Base-by-base conservation (phyloP, 306 rosid species). In the Citrullus colocynthis region DNA sequence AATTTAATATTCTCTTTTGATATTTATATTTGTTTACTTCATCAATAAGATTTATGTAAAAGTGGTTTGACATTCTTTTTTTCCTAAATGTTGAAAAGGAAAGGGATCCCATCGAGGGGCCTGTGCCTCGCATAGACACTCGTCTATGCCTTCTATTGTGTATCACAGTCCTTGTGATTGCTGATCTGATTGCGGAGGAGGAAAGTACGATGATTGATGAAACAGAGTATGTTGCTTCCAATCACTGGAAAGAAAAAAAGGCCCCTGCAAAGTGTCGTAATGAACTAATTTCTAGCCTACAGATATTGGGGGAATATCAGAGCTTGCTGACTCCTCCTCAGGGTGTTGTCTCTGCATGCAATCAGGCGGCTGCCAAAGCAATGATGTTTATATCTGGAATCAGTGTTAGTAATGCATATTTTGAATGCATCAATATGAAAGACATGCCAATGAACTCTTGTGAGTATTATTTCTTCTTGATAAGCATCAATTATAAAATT, bases 101-200 rank as follows among this genome's bases (percentile, higher is more conserved):
- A 90, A 92, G 97, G 85, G 96, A 90, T 77, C 96, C 97, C n/a
- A 92, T 92, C 78, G 97, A 95, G 74, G 99, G 99, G n/a, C 99
- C 99, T 12, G 85, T 95, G 90, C 97, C 99, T 76, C 96, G 85
- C 85, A 86, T 95, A 15, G 99, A 95, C 83, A 85, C 97, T 59
- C 97, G 99, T 75, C 81, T 95, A 80, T 90, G 96, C 97, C 89
- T 91, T 86, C 89, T 92, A 42, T 83, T 95, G 77, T 90, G 97
- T 41, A 88, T 95, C 83, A 87, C 87, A 49, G 85, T 96, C 28
- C 99, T 95, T 74, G 97, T 90, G 76, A 84, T 95, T 79, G 90
- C 88, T 52, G 89, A 89, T 83, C 91, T 95, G 75, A 84, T 95
- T 78, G 97, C 89, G 82, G 98, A 91, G 84, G 97, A 87, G 85